Evolutionary conservation across 2,329 filamentous ascomycete species (phyloP).

Genomic region (Ophiosphaerella korrae): DNA sequence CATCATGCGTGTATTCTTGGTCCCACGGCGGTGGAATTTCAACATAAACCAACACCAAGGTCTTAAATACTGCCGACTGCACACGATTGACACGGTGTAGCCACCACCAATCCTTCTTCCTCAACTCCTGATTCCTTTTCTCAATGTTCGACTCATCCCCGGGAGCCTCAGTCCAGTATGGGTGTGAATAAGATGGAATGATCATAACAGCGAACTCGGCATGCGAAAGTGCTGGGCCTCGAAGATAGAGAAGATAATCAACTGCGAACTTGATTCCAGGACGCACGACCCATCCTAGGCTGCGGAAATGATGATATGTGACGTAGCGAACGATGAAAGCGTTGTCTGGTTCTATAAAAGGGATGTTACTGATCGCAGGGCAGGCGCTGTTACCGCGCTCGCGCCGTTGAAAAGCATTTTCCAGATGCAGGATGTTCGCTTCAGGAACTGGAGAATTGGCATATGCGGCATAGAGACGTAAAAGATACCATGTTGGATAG

Average conservation of each 20-base stretch:
- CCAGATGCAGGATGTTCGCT: constrained; percentile 8
- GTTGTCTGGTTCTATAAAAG: constrained; percentile 71
- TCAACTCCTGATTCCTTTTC: constrained; percentile 54
- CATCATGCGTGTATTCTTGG: constrained; percentile 48
- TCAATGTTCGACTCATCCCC: constrained; percentile 54
- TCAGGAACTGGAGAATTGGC: constrained; percentile 64
- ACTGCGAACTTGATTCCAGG: constrained; percentile 93
- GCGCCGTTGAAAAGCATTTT: constrained; percentile 18
- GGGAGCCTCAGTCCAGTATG: constrained; percentile 67
- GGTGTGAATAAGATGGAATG: constrained; percentile 77
- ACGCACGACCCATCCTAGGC: constrained; percentile 91
- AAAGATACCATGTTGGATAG: constrained; percentile 28
- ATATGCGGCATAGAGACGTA: constrained; percentile 66
- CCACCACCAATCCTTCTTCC: constrained; percentile 73
- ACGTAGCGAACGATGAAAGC: constrained; percentile 85
- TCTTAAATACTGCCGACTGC: constrained; percentile 88
- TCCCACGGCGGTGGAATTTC: constrained; percentile 76
- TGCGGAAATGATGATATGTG: constrained; percentile 95
- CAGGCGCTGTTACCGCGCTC: constrained; percentile 11
- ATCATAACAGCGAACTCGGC: constrained; percentile 90
- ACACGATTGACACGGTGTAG: constrained; percentile 89
- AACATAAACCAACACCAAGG: constrained; percentile 85
- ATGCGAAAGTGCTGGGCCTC: constrained; percentile 91
- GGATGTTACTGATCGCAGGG: constrained; percentile 10
- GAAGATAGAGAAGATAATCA: constrained; percentile 92